These are phyloP conservation scores for Speleostelium caveatum DNA, from an alignment of 78 protist species.

Conservation along the genomic window DNA sequence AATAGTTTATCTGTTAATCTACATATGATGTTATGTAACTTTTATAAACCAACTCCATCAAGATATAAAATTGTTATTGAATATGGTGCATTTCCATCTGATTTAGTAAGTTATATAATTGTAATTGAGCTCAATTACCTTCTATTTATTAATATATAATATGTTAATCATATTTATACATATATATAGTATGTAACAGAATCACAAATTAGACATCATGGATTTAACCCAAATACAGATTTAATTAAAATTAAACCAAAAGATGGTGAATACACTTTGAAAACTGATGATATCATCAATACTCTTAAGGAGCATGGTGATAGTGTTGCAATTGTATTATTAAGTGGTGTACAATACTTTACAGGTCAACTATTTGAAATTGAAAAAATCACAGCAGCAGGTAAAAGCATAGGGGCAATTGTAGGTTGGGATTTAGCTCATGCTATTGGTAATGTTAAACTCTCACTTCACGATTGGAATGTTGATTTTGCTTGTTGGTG, in stretches of 20 bases:
- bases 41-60: slow-evolving; percentile 89
- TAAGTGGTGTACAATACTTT: slow-evolving; percentile 87
- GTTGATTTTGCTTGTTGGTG: slow-evolving; percentile 97
- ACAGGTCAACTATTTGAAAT: slow-evolving; percentile 94
- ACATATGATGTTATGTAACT: slow-evolving; percentile 90
- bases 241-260: slow-evolving; percentile 75
- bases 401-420: slow-evolving; percentile 66
- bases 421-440: slow-evolving; percentile 97
- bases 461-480: slow-evolving; percentile 94
- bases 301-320: slow-evolving; percentile 80
- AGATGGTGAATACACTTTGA: slow-evolving; percentile 76
- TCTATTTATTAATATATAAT: background rate
- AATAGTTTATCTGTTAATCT: slow-evolving; percentile 94
- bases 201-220: slow-evolving; percentile 83
- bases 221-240: slow-evolving; percentile 79
- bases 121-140: no score
- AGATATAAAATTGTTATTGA: slow-evolving; percentile 92
- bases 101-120: slow-evolving; percentile 85
- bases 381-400: slow-evolving; percentile 83
- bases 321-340: slow-evolving; percentile 71
- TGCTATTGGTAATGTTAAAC: slow-evolving; percentile 94
- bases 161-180: background rate
- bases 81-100: slow-evolving; percentile 95
- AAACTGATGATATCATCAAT: slow-evolving; percentile 67
- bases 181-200: slow-evolving; percentile 79